Base-by-base conservation (phyloP, 495 filamentous ascomycete genomes). In the Aspergillus conjunctus region DNA sequence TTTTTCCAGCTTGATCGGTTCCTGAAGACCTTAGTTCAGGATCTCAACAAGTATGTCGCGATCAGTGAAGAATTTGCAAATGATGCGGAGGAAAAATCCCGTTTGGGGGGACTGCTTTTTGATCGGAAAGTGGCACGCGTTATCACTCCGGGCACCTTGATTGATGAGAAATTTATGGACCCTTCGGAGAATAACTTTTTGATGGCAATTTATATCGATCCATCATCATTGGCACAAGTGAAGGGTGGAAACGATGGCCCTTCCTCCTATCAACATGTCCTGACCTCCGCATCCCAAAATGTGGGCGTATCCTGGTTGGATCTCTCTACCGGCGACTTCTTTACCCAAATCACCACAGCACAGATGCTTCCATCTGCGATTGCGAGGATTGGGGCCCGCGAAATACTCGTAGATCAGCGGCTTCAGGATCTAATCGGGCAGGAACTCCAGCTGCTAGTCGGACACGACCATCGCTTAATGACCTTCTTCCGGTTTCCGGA, bases 81-180 rank as follows among this genome's bases (percentile, higher is more conserved):
- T 60, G 80, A 84, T 60, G 73, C 84, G 44, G 82, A 87, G 37
- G 79, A 81, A 41, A 90, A 85, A 74, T 76, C 83, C 44, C 91
- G 87, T 58, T 82, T 85, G 12, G 89, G 90, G 7, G 90, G 90
- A 3, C 77, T 95, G 52, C 74, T 91, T 71, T 95, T 92, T 68
- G 90, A 93, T 67, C 87, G 94, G 44, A 85, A 80, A 61, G 90
- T 99, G 15, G 83, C 90, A 44, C 87, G 94, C 43, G 87, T 97
- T 56, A 83, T 99, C 70, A 97, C 94, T 0, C 92, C 95, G 0
- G 94, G 94, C 9, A 99, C 94, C 1, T 74, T 98, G 45, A 96
- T 98, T 65, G 94, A 99, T 71, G 95, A 99, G 73, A 92, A 93
- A 62, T 98, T 97, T 71, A 90, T 98, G 78, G 90, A 97, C 66